Evolutionary conservation across 306 rosid species (phyloP).

Genomic region (Prosopis cineraria): DNA sequence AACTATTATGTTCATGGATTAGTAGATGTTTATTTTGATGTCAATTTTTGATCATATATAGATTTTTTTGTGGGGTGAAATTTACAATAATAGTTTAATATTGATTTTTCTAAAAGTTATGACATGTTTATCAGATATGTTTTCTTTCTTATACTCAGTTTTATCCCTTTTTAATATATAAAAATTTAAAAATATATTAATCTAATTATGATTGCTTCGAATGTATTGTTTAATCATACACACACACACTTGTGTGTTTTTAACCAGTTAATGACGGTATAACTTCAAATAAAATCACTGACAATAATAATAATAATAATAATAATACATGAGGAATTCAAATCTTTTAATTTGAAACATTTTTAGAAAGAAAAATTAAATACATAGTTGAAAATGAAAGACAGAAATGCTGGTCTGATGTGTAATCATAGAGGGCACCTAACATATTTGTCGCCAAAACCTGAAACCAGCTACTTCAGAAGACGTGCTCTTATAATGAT

Average conservation of each 20-base stretch:
- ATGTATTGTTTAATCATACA: too few species aligned
- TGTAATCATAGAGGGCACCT: not conserved
- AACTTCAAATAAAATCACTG: too few species aligned
- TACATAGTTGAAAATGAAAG: not conserved
- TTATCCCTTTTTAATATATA: not conserved
- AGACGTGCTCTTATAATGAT: not conserved
- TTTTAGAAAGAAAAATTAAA: not conserved
- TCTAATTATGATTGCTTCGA: too few species aligned
- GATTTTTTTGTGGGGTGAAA: too few species aligned
- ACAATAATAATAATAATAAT: too few species aligned
- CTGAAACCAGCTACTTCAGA: not conserved
- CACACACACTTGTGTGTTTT: too few species aligned
- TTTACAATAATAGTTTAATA: too few species aligned
- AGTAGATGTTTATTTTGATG: not conserved
- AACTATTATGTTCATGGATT: not conserved
- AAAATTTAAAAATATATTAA: not conserved
- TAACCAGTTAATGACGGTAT: not conserved
- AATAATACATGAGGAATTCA: not conserved
- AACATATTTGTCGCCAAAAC: conserved; percentile 10
- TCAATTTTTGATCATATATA: too few species aligned
- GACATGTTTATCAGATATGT: too few species aligned
- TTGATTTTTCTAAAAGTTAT: not conserved
- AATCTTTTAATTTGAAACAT: not conserved
- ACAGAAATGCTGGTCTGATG: not conserved
- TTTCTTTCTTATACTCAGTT: not conserved